Evolutionary conservation across 2,329 filamentous ascomycete species (phyloP).

Genomic region (Didymella pomorum): DNA sequence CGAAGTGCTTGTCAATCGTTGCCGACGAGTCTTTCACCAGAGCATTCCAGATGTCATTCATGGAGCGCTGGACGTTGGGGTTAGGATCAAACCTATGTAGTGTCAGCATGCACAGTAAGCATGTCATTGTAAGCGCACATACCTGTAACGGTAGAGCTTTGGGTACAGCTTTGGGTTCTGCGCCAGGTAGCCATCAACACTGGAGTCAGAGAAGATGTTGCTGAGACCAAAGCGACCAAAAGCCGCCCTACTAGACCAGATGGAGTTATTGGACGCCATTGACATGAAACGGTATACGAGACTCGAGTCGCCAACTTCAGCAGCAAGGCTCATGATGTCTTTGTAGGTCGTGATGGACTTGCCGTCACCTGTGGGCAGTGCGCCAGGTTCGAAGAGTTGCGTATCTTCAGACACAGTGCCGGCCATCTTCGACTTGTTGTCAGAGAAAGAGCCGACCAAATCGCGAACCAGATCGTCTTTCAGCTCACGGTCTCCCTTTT

Average conservation of each 20-base stretch:
- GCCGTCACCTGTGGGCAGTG: slow-evolving; percentile 87
- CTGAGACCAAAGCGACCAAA: slow-evolving; percentile 95
- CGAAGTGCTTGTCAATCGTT: slow-evolving; percentile 82
- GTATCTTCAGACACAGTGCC: slow-evolving; percentile 89
- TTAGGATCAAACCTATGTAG: slow-evolving; percentile 80
- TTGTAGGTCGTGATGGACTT: slow-evolving; percentile 90
- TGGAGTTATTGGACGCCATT: slow-evolving; percentile 91
- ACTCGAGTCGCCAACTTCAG: slow-evolving; percentile 93
- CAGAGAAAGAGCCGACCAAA: slow-evolving; percentile 85
- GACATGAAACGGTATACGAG: slow-evolving; percentile 99
- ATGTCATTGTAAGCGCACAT: slow-evolving; percentile 1
- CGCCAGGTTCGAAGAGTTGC: slow-evolving; percentile 90
- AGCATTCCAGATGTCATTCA: slow-evolving; percentile 98
- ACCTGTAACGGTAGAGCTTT: slow-evolving; percentile 88
- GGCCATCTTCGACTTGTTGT: slow-evolving; percentile 71
- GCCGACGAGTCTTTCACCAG: slow-evolving; percentile 86
- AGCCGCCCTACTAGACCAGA: slow-evolving; percentile 96
- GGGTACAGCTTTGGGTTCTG: slow-evolving; percentile 94
- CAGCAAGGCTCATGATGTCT: slow-evolving; percentile 94
- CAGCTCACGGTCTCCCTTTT: slow-evolving; percentile 82
- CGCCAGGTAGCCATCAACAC: slow-evolving; percentile 69
- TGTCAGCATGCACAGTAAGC: slow-evolving; percentile 24
- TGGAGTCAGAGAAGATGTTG: slow-evolving; percentile 87
- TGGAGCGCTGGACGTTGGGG: slow-evolving; percentile 87
- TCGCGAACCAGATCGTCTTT: slow-evolving; percentile 86